Conservation (phyloP, 208 protist species). For the Leishmania guyanensis region DNA sequence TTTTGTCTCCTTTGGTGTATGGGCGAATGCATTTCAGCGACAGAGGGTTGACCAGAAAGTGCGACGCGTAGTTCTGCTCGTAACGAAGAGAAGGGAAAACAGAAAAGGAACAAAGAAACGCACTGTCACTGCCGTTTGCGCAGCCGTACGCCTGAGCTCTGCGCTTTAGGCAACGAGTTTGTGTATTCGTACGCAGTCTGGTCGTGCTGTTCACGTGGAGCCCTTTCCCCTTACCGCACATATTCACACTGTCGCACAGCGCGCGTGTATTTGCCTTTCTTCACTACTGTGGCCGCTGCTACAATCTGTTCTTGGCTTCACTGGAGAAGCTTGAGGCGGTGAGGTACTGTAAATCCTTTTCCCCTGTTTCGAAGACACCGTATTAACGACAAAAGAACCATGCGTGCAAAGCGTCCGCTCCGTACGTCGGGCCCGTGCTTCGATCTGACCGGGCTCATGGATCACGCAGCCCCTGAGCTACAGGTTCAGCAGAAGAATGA, state of each 20-base stretch:
- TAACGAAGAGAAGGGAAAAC: neutral
- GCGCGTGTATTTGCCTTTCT: neutral
- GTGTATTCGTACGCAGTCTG: too few species aligned
- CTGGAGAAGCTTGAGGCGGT: neutral
- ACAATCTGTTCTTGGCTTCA: neutral
- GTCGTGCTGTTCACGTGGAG: neutral
- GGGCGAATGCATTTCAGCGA: neutral
- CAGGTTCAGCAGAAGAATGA: constrained; percentile 69
- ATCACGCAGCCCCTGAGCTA: constrained; percentile 47
- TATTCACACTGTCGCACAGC: neutral
- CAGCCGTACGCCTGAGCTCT: neutral
- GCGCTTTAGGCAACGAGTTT: neutral
- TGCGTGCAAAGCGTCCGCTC: constrained; percentile 48
- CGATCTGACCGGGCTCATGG: constrained; percentile 57
- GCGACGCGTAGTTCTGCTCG: neutral
- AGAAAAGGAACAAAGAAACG: neutral
- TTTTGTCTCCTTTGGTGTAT: neutral
- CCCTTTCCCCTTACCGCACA: neutral
- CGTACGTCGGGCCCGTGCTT: constrained; percentile 42
- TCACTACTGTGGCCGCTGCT: neutral
- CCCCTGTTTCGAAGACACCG: neutral
- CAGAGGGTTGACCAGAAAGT: neutral
- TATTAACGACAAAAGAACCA: neutral
- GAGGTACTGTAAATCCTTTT: too few species aligned
- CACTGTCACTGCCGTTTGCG: neutral